Evolutionary conservation across 495 filamentous ascomycete species (phyloP).

Genomic region (Copromyces sp.): DNA sequence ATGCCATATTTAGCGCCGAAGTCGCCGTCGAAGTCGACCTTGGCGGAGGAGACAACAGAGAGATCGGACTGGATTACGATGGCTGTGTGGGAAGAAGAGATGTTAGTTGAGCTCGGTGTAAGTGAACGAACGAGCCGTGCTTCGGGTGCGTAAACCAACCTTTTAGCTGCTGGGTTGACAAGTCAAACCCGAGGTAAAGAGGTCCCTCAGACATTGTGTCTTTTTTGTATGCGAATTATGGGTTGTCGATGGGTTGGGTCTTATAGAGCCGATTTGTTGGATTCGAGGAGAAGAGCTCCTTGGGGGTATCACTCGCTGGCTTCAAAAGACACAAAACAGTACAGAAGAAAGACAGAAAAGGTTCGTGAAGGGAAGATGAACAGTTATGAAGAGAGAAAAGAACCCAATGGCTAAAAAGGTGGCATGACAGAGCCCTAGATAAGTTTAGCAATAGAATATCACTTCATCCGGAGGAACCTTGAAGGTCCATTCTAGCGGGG

Average conservation of each 20-base stretch:
- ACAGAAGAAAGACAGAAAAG: background rate
- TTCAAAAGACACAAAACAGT: background rate
- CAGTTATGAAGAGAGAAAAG: background rate
- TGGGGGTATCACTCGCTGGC: background rate
- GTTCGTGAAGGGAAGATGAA: background rate
- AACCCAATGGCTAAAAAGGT: background rate
- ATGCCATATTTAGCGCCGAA: constrained; percentile 72
- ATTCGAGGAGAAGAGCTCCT: background rate
- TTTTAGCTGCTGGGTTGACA: constrained; percentile 95
- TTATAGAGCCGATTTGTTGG: background rate
- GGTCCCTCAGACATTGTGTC: constrained; percentile 41
- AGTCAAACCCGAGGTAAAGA: constrained; percentile 86
- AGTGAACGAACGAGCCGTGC: background rate
- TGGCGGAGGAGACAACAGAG: constrained; percentile 63
- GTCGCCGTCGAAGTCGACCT: constrained; percentile 63
- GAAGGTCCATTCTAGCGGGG: background rate
- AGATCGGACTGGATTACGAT: constrained; percentile 74
- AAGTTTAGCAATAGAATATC: background rate
- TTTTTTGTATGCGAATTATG: background rate
- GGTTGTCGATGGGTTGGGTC: background rate
- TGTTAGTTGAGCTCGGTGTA: background rate
- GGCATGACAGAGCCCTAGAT: background rate
- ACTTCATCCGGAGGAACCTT: background rate
- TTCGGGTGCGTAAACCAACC: constrained; percentile 32
- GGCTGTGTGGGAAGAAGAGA: constrained; percentile 28